These are phyloP conservation scores for Phaffia rhodozyma DNA, from an alignment of 1,284 basidiomycete species.

Conservation along the genomic window DNA sequence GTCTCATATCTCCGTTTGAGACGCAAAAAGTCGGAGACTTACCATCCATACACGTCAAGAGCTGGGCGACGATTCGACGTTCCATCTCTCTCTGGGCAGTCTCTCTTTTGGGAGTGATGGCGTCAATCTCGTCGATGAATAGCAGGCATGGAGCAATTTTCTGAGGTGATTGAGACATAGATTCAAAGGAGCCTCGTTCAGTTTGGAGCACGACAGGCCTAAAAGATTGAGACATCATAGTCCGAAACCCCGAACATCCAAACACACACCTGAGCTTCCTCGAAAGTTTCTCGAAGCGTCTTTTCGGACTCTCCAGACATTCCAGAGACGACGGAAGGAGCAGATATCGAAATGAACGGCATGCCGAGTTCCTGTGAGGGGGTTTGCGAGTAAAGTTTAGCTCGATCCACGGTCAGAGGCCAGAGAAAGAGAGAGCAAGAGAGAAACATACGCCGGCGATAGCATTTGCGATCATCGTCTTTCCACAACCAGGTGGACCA, in stretches of 20 bases:
- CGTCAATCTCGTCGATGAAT: constrained; percentile 96
- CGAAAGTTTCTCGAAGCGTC: constrained; percentile 87
- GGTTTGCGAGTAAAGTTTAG: not conserved
- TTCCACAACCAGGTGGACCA: constrained; percentile 94
- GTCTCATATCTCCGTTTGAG: not conserved
- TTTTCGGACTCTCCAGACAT: constrained; percentile 98
- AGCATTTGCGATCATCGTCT: constrained; percentile 81
- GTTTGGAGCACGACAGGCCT: not conserved
- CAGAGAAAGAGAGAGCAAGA: constrained; percentile 18
- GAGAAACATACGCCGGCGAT: constrained; percentile 66
- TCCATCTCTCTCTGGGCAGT: constrained; percentile 98
- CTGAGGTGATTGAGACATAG: constrained; percentile 35
- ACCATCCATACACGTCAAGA: constrained; percentile 97
- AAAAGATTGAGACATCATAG: not conserved
- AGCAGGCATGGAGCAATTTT: constrained; percentile 76
- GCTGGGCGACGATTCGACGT: constrained; percentile 88
- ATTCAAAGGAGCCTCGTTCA: not conserved
- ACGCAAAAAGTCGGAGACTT: constrained; percentile 23
- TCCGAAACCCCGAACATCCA: not conserved
- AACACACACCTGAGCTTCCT: constrained; percentile 68
- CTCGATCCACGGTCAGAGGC: not conserved
- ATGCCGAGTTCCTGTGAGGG: constrained; percentile 63
- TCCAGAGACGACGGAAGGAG: constrained; percentile 87
- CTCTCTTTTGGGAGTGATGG: constrained; percentile 93
- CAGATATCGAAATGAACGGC: constrained; percentile 86